Evolutionary conservation across 306 rosid genomes (phyloP).

Genomic region (Castanea mollissima): DNA sequence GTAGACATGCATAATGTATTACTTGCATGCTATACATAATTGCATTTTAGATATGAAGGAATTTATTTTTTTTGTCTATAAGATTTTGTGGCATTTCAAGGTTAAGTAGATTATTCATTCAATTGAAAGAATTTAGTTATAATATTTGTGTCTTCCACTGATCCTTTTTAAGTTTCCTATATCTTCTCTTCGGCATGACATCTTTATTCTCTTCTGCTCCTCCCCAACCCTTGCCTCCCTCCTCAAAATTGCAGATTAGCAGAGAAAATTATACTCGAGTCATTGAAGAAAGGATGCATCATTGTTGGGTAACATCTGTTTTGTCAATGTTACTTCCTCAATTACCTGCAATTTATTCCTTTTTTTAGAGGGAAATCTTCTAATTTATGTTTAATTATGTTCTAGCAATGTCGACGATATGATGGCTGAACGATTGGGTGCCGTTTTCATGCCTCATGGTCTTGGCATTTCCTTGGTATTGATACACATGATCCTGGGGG

Average conservation of each 20-base stretch:
- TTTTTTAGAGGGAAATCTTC: neutral
- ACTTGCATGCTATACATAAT: neutral
- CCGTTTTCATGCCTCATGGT: slow-evolving; percentile 93
- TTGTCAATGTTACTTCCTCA: neutral
- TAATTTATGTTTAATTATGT: neutral
- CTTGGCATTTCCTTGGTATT: slow-evolving; percentile 88
- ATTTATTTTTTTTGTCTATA: neutral
- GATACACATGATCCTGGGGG: slow-evolving; percentile 99
- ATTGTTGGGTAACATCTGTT: slow-evolving; percentile 57
- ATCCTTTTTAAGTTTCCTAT: neutral
- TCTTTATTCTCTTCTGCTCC: slow-evolving; percentile 12
- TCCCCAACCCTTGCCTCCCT: slow-evolving; percentile 7
- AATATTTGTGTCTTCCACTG: neutral
- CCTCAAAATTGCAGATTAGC: slow-evolving; percentile 61
- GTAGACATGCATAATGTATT: too few relatives aligned
- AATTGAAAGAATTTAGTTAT: neutral
- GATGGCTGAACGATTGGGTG: slow-evolving; percentile 66
- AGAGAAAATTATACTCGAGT: slow-evolving; percentile 72
- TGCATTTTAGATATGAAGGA: neutral
- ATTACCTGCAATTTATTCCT: slow-evolving; percentile 15
- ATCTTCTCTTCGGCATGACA: neutral
- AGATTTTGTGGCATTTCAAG: neutral
- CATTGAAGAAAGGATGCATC: slow-evolving; percentile 50
- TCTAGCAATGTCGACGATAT: slow-evolving; percentile 71
- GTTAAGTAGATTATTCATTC: neutral